Evolutionary conservation across 2,329 filamentous ascomycete species (phyloP).

Genomic region (Aspergillus ruber): DNA sequence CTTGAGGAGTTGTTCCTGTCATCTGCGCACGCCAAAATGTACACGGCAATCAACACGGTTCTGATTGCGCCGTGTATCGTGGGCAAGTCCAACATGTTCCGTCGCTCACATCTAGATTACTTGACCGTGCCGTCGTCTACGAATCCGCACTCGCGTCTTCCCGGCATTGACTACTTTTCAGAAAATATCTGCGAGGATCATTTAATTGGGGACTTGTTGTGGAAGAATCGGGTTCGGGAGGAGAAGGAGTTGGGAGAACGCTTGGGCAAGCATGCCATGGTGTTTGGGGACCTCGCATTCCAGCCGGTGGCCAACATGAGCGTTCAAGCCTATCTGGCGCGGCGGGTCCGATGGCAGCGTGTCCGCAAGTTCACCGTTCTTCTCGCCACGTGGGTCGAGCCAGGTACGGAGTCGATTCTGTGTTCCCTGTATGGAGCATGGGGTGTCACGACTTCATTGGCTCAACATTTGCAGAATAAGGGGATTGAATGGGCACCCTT

Average conservation of each 20-base stretch:
- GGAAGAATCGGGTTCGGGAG: conserved; percentile 49
- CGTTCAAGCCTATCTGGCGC: conserved; percentile 67
- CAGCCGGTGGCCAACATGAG: conserved; percentile 84
- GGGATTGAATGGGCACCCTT: conserved; percentile 39
- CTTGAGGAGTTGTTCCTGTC: conserved; percentile 94
- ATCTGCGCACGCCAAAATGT: conserved; percentile 93
- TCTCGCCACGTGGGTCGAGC: conserved; percentile 82
- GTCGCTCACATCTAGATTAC: conserved; percentile 77
- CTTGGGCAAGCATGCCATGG: conserved; percentile 72
- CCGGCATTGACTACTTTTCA: conserved; percentile 86
- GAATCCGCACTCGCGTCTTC: conserved; percentile 41
- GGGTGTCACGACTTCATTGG: conserved; percentile 63
- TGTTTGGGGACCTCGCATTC: conserved; percentile 78
- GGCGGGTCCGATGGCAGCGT: conserved; percentile 81
- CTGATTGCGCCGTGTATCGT: conserved; percentile 86
- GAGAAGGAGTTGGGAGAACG: conserved; percentile 33
- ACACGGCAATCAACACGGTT: conserved; percentile 92
- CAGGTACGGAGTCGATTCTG: conserved; percentile 80
- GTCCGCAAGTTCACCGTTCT: conserved; percentile 93
- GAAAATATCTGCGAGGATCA: conserved; percentile 98
- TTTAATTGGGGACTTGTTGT: conserved; percentile 85
- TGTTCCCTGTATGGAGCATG: conserved; percentile 77
- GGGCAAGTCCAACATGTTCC: conserved; percentile 98
- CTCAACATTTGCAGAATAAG: conserved; percentile 49
- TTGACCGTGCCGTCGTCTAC: conserved; percentile 53